These are phyloP conservation scores for Oropetium thomaeum DNA, from an alignment of 176 grass and related monocot genomes.

Conservation along the genomic window DNA sequence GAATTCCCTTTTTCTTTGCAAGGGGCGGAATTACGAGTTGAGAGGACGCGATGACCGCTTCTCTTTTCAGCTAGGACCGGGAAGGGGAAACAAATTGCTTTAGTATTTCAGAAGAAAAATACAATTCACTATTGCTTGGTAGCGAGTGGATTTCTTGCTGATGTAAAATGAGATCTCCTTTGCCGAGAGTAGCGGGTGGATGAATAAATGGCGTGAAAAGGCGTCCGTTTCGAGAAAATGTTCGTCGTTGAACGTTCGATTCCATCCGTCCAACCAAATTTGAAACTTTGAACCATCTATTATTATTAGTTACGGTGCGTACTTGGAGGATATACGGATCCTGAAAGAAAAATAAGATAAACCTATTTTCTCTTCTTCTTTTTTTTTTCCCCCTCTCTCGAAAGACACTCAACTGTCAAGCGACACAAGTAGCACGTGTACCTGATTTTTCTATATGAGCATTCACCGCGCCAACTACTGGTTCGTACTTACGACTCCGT, in stretches of 20 bases:
- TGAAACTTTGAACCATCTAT: too few species aligned
- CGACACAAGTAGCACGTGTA: background rate
- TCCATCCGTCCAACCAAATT: too few species aligned
- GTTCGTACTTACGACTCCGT: background rate
- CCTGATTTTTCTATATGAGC: background rate
- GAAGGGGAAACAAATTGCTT: too few species aligned
- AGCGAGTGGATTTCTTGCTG: background rate
- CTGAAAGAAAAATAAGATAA: too few species aligned
- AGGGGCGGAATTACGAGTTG: background rate
- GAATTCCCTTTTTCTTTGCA: too few species aligned
- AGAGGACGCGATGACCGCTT: background rate
- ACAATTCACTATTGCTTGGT: background rate
- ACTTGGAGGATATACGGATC: too few species aligned
- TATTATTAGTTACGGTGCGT: too few species aligned
- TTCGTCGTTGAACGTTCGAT: too few species aligned
- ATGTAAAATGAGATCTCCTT: background rate
- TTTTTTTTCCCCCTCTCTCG: background rate
- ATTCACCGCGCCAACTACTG: background rate
- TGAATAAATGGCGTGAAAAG: constrained; percentile 12
- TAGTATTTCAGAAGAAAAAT: background rate
- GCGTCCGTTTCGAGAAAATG: too few species aligned
- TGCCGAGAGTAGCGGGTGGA: too few species aligned
- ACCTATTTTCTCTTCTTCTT: too few species aligned
- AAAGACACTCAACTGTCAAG: background rate
- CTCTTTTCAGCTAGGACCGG: too few species aligned